Percentiles rank a stretch among this genome's conserved stretches.
Evolutionary conservation across 192 early-diverging fungal species (phyloP).

Genomic region (Backusella circina): DNA sequence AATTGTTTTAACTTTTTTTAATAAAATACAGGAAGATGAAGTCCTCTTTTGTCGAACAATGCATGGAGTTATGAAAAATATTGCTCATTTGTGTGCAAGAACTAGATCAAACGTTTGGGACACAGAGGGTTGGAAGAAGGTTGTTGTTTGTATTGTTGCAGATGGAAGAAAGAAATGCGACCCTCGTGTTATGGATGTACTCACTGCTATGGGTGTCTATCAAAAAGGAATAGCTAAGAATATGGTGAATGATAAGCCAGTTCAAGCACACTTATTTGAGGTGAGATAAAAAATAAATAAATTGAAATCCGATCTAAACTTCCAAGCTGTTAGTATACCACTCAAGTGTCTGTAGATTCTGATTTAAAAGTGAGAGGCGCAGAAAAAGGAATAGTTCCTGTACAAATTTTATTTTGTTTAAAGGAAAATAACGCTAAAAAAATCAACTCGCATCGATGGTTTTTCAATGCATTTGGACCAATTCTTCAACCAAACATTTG

Average conservation of each 20-base stretch:
- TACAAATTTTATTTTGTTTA: conserved; percentile 89
- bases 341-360: conserved; percentile 64
- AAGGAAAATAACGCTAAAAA: conserved; percentile 93
- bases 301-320: not conserved
- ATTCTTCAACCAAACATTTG: conserved; percentile 85
- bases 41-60: conserved; percentile 86
- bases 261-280: conserved; percentile 84
- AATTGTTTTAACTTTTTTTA: conserved; percentile 53
- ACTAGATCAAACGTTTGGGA: conserved; percentile 75
- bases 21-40: conserved; percentile 81
- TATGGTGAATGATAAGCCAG: conserved; percentile 64
- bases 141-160: conserved; percentile 87
- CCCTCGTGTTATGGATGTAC: conserved; percentile 66
- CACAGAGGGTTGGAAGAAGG: conserved; percentile 83
- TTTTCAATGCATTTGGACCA: conserved; percentile 90
- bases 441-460: conserved; percentile 97
- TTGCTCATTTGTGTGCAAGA: conserved; percentile 82
- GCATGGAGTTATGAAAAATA: conserved; percentile 87
- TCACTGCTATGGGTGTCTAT: conserved; percentile 80
- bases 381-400: conserved; percentile 74
- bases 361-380: conserved; percentile 62
- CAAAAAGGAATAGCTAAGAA: conserved; percentile 70
- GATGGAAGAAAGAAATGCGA: conserved; percentile 84
- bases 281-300: conserved; percentile 5
- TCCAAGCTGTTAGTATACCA: conserved; percentile 62